phyloP scores from a whole-genome alignment of 1,284 basidiomycete species.

The Ustanciosporium gigantosporum region DNA sequence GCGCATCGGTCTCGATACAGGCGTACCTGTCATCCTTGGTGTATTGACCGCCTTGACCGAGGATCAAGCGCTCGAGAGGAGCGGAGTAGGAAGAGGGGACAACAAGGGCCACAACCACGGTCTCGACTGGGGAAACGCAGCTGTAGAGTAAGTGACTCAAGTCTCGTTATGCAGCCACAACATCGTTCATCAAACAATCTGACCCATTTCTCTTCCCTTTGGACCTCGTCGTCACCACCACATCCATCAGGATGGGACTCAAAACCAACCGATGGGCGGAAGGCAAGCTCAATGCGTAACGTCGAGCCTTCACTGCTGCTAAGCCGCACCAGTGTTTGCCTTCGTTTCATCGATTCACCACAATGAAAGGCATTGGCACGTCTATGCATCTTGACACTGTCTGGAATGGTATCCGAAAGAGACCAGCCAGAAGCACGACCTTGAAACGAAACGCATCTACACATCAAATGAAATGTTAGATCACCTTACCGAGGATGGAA shows the following conservation, averaged over 20 bases:
- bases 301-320: too few species aligned
- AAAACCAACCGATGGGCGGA: slow-evolving; percentile 50
- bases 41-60: slow-evolving; percentile 91
- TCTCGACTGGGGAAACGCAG: slow-evolving; percentile 92
- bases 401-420: too few species aligned
- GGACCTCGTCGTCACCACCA: neutral
- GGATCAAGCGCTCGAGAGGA: slow-evolving; percentile 89
- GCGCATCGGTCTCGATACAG: slow-evolving; percentile 88
- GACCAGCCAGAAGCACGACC: too few species aligned
- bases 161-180: neutral
- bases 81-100: slow-evolving; percentile 71
- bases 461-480: too few species aligned
- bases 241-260: slow-evolving; percentile 46
- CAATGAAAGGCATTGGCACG: too few species aligned
- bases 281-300: slow-evolving; percentile 31
- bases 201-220: neutral
- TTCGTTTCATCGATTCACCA: too few species aligned
- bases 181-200: neutral
- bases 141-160: slow-evolving; percentile 72
- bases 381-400: too few species aligned
- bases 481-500: too few species aligned
- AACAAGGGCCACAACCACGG: slow-evolving; percentile 88
- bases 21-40: slow-evolving; percentile 94
- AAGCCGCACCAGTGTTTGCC: too few species aligned
- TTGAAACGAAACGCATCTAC: too few species aligned